Conservation (phyloP, 345 rosid species). For the Bretschneidera sinensis region DNA sequence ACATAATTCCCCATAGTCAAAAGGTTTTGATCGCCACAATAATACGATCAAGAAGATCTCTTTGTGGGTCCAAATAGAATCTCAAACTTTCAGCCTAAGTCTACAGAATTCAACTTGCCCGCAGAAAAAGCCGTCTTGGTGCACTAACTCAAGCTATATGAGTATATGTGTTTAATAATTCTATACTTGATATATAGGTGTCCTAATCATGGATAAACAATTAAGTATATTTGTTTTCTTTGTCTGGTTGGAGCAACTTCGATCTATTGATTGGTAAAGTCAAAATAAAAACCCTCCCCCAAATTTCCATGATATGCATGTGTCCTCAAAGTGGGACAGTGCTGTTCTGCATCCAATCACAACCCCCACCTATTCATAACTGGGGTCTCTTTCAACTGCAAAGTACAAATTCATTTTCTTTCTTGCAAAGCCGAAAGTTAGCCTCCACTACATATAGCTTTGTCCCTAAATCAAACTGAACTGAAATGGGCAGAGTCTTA, state of each 20-base stretch:
- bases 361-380: neutral
- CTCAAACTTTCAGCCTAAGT: neutral
- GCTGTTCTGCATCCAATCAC: constrained; percentile 10
- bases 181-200: no score
- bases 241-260: constrained; percentile 1
- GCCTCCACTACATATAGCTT: neutral
- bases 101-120: neutral
- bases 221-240: neutral
- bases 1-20: no score
- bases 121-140: constrained; percentile 3
- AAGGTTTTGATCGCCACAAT: constrained; percentile 7
- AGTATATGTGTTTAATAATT: neutral
- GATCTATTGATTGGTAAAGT: constrained; percentile 8
- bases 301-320: constrained; percentile 15
- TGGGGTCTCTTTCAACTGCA: constrained; percentile 7
- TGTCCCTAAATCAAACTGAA: neutral
- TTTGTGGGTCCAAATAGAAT: constrained; percentile 11
- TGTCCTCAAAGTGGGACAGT: constrained; percentile 27
- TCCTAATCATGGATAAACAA: constrained; percentile 3
- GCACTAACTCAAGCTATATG: neutral
- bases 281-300: constrained; percentile 1
- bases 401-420: neutral
- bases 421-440: constrained; percentile 13
- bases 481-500: no score
- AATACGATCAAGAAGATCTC: constrained; percentile 2